Evolutionary conservation across 306 rosid genomes (phyloP), one percentile per base, ranked within the genome.

Genomic region (Malus asiatica): DNA sequence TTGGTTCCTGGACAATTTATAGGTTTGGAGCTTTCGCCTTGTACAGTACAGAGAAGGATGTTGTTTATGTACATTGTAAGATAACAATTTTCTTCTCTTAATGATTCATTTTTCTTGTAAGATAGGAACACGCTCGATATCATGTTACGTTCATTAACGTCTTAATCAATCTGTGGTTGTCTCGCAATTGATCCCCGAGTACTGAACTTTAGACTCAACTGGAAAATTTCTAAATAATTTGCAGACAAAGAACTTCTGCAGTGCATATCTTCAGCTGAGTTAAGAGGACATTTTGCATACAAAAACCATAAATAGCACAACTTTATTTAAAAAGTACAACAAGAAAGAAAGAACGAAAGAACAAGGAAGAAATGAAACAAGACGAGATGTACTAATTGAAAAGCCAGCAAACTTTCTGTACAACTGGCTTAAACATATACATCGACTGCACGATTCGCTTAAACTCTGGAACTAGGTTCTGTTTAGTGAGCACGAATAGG

Each of bases 401-500:
- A 78, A 78, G 84, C 82, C 79, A 81, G 79, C 55, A 52, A 86
- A 81, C 69, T 78, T 70, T 79, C 82, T 80, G 90, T 86, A 86
- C 90, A 89, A 78, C 85, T 83, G 85, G 81, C 90, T 84, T 74
- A 57, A 51, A 25, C 82, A 73, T 76, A 61, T 69, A 81, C 69
- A 62, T 71, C 52, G 80, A 80, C 71, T 74, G 74, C 80, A 82
- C 18, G 48, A 53, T 78, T 73, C 29, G 11, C 76, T 76, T 70
- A 64, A 45, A 65, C 52, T 65, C 57, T 40, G 27, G 66, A 73
- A 74, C 83, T 53, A 66, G 67, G 71, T 70, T 61, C 63, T 68
- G 71, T 71, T 27, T 27, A 6, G 78, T 27, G 65, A 73, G 51
- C 83, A 81, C 68, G n/a, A 62, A 59, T 2, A 53, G 74, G 73